Base-by-base conservation (phyloP, 225 moss, liverwort and hornwort species). In the Pleurozium schreberi region DNA sequence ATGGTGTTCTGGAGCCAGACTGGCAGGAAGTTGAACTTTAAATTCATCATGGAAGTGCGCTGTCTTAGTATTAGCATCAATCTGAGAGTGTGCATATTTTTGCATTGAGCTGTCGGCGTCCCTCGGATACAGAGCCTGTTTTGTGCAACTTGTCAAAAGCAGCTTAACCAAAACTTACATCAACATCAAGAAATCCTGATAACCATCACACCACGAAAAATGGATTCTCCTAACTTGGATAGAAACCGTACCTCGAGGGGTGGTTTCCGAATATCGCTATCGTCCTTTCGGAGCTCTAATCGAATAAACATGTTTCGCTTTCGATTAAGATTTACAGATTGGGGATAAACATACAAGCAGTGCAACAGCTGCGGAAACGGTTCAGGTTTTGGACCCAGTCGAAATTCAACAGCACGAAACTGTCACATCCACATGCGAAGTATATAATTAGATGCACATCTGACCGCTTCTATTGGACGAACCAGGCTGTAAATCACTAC, bases 401-500 rank as follows among this genome's bases (percentile, higher is more conserved):
- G 96, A 94, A 99, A 97, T 88, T 99, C 99, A 92, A 99, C 92
- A 86, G 99, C 97, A 85, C 96, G 95, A 91, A 97, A 99, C 97
- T 98, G 97, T 88, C 91, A 91, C 77, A 91, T 68, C 80, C 90
- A 91, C 33, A 89, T 68, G 57, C 86, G 80, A 84, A 85, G 63
- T 45, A 80, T 66, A 78, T 55, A 69, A 69, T 81, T 84, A 81
- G 84, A 80, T 47, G 86, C 83, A 61, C 45, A 67, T 82, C 62
- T 60, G 80, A 87, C 59, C 76, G 79, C 28, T 71, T 85, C 40
- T 79, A 61, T 60, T 64, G 82, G 59, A 76, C 33, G 26, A 55
- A 88, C 34, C 62, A 88, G 57, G 26, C 50, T 87, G 36, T 90
- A 27, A 86, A 89, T 45, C 38, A 53, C 69, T n/a, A 43, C 59